Conservation (phyloP, 2,329 filamentous ascomycete genomes). For the Pyricularia pennisetigena region DNA sequence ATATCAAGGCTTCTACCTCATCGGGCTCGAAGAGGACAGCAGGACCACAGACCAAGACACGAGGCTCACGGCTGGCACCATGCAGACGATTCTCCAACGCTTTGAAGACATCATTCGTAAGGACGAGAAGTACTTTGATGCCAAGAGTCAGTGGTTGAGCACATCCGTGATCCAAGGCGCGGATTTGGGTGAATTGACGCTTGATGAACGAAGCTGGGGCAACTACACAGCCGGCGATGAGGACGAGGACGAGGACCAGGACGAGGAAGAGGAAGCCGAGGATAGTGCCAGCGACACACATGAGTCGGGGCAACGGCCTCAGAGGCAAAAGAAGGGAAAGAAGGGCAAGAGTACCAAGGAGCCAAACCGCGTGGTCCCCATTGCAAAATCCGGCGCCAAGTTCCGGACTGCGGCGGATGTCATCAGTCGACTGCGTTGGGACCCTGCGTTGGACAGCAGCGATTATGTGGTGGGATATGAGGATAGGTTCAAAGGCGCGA, state of each 20-base stretch:
- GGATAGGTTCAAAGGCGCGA: conserved; percentile 46
- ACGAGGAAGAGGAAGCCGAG: conserved; percentile 24
- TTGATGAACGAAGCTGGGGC: conserved; percentile 40
- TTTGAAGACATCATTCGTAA: conserved; percentile 38
- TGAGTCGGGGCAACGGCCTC: conserved; percentile 1
- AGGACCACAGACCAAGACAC: conserved; percentile 27
- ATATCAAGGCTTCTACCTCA: conserved; percentile 51
- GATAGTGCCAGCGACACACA: conserved; percentile 17
- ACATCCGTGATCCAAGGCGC: conserved; percentile 25
- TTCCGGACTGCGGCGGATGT: conserved; percentile 49
- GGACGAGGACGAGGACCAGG: conserved; percentile 30
- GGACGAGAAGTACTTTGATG: conserved; percentile 38
- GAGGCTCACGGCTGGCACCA: conserved; percentile 27
- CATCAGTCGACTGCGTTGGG: conserved; percentile 50
- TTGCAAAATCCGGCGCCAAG: conserved; percentile 23
- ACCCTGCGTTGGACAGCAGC: conserved; percentile 35
- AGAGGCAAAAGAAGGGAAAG: conserved; percentile 4
- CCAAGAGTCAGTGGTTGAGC: conserved; percentile 37
- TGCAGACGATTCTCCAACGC: conserved; percentile 32
- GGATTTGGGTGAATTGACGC: conserved; percentile 29
- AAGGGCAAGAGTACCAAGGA: conserved; percentile 10
- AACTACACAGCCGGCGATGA: conserved; percentile 30
- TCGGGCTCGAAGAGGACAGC: conserved; percentile 37
- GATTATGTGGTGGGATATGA: conserved; percentile 52
- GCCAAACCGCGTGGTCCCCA: conserved; percentile 4